Conservation (phyloP, 2,329 filamentous ascomycete genomes). For the Arachnomyces sp. region DNA sequence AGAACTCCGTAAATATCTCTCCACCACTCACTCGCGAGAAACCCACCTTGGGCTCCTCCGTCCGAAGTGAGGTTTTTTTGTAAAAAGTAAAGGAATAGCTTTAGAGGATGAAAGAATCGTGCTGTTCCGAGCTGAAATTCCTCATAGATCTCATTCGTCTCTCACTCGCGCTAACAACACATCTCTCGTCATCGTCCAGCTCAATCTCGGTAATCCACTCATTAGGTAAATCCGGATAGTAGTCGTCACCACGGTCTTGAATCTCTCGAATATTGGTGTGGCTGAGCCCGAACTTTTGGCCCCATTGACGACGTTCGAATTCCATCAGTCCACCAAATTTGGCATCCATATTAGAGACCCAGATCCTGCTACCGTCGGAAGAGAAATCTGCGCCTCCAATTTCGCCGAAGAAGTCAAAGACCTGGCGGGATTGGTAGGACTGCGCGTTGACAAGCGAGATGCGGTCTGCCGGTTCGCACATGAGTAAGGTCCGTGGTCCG, state of each 20-base stretch:
- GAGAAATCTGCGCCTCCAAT: slow-evolving; percentile 37
- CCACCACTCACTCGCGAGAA: neutral
- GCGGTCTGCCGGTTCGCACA: slow-evolving; percentile 38
- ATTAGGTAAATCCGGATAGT: slow-evolving; percentile 25
- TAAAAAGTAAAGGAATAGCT: neutral
- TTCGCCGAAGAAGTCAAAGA: slow-evolving; percentile 41
- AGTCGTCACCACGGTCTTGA: slow-evolving; percentile 13
- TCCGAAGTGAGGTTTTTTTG: neutral
- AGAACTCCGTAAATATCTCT: neutral
- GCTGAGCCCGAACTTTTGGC: slow-evolving; percentile 23
- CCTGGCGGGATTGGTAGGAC: slow-evolving; percentile 34
- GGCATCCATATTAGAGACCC: slow-evolving; percentile 38
- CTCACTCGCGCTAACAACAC: slow-evolving; percentile 27
- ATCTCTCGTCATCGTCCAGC: slow-evolving; percentile 29
- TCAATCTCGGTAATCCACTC: slow-evolving; percentile 31
- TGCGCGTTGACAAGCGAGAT: slow-evolving; percentile 39
- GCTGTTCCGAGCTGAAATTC: slow-evolving; percentile 25
- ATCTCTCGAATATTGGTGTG: slow-evolving; percentile 10
- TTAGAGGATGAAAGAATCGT: slow-evolving; percentile 28
- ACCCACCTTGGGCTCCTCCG: neutral
- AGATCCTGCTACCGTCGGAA: slow-evolving; percentile 34
- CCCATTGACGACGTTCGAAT: slow-evolving; percentile 34
- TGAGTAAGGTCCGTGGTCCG: slow-evolving; percentile 35
- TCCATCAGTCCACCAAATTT: slow-evolving; percentile 40
- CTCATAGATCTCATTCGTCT: slow-evolving; percentile 27